phyloP scores from a whole-genome alignment of 345 rosid genomes.

The Hypericum perforatum region DNA sequence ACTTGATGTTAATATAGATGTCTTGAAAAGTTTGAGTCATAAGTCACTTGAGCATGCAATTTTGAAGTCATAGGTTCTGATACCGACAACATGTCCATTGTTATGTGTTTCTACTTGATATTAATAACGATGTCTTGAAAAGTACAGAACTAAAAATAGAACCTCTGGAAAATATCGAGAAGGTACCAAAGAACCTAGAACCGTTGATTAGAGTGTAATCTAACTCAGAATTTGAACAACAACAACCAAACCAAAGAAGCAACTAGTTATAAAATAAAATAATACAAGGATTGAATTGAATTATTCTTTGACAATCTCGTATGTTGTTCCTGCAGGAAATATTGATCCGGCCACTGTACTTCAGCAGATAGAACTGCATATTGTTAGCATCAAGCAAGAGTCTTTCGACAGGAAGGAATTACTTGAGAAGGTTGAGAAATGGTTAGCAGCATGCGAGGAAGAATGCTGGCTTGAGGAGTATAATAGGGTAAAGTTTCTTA shows the following conservation, averaged over 20 bases:
- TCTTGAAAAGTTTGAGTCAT: no score
- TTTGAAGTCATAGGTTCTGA: slow-evolving; percentile 66
- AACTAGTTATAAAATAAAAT: no score
- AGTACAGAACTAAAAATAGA: no score
- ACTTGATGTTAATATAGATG: no score
- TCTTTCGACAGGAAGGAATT: slow-evolving; percentile 83
- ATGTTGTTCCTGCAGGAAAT: slow-evolving; percentile 33
- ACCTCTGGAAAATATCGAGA: no score
- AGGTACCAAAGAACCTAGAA: no score
- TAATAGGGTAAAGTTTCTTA: slow-evolving; percentile 53
- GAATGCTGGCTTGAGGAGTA: slow-evolving; percentile 99
- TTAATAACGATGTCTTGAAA: no score
- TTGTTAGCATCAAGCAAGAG: slow-evolving; percentile 77
- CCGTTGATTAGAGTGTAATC: no score
- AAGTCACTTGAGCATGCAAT: slow-evolving; percentile 24
- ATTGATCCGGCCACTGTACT: slow-evolving; percentile 57
- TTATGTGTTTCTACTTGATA: no score
- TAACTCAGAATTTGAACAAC: no score
- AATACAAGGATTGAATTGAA: no score
- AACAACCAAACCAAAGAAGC: no score
- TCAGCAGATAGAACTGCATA: slow-evolving; percentile 76
- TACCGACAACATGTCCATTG: slow-evolving; percentile 13
- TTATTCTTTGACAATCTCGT: background rate
- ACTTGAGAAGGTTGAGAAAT: slow-evolving; percentile 92
- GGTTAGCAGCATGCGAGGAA: slow-evolving; percentile 94